Base-by-base conservation (phyloP, 1,284 basidiomycete species). In the Boletus smithii region DNA sequence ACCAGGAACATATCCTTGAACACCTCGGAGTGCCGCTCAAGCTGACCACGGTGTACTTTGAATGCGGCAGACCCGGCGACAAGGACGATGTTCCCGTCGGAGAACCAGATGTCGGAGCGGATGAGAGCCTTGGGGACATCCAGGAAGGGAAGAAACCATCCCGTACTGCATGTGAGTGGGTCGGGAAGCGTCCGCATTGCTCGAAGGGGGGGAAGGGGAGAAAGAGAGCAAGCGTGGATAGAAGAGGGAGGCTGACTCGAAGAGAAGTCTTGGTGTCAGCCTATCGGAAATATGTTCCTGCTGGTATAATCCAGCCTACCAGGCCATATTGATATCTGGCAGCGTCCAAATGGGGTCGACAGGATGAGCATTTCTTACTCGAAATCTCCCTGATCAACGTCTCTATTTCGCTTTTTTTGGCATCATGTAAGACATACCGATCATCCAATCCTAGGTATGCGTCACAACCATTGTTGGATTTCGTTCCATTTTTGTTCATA, bases 21-120 rank as follows among this genome's bases (percentile, higher is more conserved):
- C 17, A 88, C 72, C 33, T 86, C 85, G 0, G 85, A 88, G 51
- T 86, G 85, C 7, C 85, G 75, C 48, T 75, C 74, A 22, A 88
- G 74, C 55, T 85, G 81, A 1, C 85, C 83, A 4, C 76, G 75
- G 57, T 88, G 85, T 3, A 88, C 80, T 53, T 83, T 86, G 73
- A 88, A 88, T 0, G 75, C 78, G 16, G 74, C 73, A 14, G 67
- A 63, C 0, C 73, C 75, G 1, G 78, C 73, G 38, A 84, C 62
- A 45, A 88, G 73, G 42, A 87, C 68, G 31, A 86, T 69, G 57
- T 86, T 88, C 5, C 85, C 85, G 56, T 88, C 85, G 0, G 68
- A 55, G 61, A 88, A 87, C 82, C 82, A 87, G 56, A 86, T 75
- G 51, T 85, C 81, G 1, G 81, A 76, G 32, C 66, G 68, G 37